Conservation (phyloP, 768 basidiomycete species). For the Mrakia blollopis region DNA sequence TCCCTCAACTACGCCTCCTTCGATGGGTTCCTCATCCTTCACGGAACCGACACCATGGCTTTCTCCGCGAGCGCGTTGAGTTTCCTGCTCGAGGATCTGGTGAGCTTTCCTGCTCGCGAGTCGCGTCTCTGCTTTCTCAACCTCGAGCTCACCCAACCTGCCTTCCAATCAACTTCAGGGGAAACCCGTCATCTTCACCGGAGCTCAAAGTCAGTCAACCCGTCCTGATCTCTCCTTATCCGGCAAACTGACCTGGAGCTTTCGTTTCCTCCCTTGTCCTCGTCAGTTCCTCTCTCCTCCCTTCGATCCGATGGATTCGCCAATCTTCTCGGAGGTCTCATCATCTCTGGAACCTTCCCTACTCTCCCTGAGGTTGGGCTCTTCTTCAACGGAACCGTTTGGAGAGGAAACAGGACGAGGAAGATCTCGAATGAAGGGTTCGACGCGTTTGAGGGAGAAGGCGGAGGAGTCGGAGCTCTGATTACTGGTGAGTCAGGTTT, state of each 20-base stretch:
- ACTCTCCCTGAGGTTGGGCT: slow-evolving; percentile 66
- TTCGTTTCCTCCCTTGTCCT: not conserved
- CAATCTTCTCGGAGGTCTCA: slow-evolving; percentile 81
- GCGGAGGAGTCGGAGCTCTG: slow-evolving; percentile 1
- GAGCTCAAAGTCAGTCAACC: slow-evolving; percentile 88
- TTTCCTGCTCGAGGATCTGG: slow-evolving; percentile 82
- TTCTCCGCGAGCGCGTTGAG: slow-evolving; percentile 83
- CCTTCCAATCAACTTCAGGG: slow-evolving; percentile 47
- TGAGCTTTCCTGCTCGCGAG: slow-evolving; percentile 65
- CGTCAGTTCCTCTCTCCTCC: slow-evolving; percentile 51
- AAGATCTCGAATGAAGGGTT: slow-evolving; percentile 78
- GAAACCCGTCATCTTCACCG: slow-evolving; percentile 60
- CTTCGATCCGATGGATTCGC: slow-evolving; percentile 80
- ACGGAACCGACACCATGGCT: slow-evolving; percentile 36
- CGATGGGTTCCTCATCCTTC: slow-evolving; percentile 69
- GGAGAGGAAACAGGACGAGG: slow-evolving; percentile 54
- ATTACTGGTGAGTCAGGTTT: not conserved
- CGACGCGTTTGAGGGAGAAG: slow-evolving; percentile 65
- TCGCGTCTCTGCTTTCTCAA: not conserved
- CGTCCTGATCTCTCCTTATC: slow-evolving; percentile 41
- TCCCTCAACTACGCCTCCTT: slow-evolving; percentile 81
- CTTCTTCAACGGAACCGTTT: slow-evolving; percentile 85
- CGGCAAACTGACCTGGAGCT: not conserved
- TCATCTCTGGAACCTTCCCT: slow-evolving; percentile 75
- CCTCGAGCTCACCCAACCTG: not conserved